Conservation (phyloP, 1,139 yeast genomes). For the Taphrina populina region DNA sequence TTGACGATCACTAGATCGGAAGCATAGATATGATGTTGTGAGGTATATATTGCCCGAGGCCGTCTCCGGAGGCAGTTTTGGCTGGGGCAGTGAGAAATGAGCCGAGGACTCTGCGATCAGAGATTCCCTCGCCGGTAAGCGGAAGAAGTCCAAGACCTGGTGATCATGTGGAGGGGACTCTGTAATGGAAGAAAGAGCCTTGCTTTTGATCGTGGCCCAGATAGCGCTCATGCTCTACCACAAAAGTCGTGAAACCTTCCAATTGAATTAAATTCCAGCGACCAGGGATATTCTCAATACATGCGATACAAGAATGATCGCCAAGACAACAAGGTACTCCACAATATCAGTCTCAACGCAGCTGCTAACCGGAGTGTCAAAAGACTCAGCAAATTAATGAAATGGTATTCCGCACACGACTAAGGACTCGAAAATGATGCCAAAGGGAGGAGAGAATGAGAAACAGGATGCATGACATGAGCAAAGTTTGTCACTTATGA, state of each 20-base stretch:
- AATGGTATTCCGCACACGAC: too few relatives aligned
- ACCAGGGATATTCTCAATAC: too few relatives aligned
- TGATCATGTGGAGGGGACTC: conserved; percentile 19
- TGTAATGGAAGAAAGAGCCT: conserved; percentile 2
- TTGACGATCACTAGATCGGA: conserved; percentile 67
- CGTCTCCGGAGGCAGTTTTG: conserved; percentile 6
- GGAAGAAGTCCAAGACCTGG: conserved; percentile 23
- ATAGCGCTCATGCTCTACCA: conserved; percentile 28
- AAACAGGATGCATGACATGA: too few relatives aligned
- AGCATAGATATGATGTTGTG: conserved; percentile 58
- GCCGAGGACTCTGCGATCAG: conserved; percentile 21
- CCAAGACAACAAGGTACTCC: neutral
- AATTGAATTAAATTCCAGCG: neutral
- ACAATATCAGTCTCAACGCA: too few relatives aligned
- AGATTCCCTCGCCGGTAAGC: conserved; percentile 22
- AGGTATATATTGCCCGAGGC: conserved; percentile 17
- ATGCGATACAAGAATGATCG: neutral
- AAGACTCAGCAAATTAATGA: too few relatives aligned
- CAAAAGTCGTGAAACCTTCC: too few relatives aligned
- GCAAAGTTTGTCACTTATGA: too few relatives aligned
- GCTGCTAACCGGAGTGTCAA: too few relatives aligned
- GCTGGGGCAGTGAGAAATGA: conserved; percentile 6
- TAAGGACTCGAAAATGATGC: too few relatives aligned
- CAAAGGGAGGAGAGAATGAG: too few relatives aligned
- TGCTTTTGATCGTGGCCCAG: conserved; percentile 23